These are phyloP conservation scores for Artemisia argyi DNA, from an alignment of 129 eudicot species.

Conservation along the genomic window DNA sequence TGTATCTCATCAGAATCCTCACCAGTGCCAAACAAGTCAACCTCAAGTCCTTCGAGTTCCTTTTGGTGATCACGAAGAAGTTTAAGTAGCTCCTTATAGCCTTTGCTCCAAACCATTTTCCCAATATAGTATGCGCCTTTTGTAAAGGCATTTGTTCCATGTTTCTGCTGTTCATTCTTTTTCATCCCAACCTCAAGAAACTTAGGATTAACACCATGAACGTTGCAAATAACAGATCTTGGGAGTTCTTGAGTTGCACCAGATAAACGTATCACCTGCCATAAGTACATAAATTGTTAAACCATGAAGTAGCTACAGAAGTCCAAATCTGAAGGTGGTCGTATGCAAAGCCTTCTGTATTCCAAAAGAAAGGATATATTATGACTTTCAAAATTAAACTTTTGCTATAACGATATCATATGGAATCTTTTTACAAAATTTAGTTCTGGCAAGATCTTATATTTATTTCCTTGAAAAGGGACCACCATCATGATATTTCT, in stretches of 20 bases:
- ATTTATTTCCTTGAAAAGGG: background rate
- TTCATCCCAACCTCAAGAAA: constrained; percentile 81
- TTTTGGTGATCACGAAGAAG: constrained; percentile 75
- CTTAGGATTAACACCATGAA: constrained; percentile 97
- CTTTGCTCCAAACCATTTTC: constrained; percentile 98
- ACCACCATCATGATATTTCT: constrained; percentile 11
- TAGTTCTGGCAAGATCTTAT: background rate
- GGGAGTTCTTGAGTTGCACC: constrained; percentile 98
- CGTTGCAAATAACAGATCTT: constrained; percentile 89
- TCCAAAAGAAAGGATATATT: constrained; percentile 1
- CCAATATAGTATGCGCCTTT: constrained; percentile 95
- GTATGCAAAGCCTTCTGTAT: constrained; percentile 10
- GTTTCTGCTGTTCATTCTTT: constrained; percentile 67
- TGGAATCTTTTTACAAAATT: background rate
- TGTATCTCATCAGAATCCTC: constrained; percentile 79
- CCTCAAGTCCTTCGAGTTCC: constrained; percentile 66
- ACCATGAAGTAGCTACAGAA: constrained; percentile 7
- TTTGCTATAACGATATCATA: too few species aligned
- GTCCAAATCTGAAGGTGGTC: constrained; percentile 3
- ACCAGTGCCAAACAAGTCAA: constrained; percentile 86
- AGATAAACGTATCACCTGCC: constrained; percentile 88
- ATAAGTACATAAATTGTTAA: constrained; percentile 27
- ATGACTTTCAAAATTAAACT: background rate
- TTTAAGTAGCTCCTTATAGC: constrained; percentile 82
- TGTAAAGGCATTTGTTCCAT: constrained; percentile 49